Base-by-base conservation (phyloP, 2,329 filamentous ascomycete genomes). In the Corynespora cassiicola region DNA sequence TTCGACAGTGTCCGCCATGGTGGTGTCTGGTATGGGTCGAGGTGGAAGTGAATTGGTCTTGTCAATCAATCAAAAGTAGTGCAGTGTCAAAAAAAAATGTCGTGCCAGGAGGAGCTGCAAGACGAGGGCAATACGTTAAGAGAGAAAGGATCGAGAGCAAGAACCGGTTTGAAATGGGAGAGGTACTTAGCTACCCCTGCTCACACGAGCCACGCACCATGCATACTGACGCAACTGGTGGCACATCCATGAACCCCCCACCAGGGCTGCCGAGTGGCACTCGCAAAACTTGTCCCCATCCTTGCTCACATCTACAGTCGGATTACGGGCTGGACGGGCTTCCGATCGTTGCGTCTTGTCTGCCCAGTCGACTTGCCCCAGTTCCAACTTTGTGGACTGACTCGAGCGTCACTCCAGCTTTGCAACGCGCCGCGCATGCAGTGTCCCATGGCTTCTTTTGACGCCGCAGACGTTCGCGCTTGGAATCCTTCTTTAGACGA, bases 161-260 rank as follows among this genome's bases (percentile, higher is more conserved):
- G 58, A 68, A 69, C 64, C 56, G 59, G 64, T 69, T 68, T 69
- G 62, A 42, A 55, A 49, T 41, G 48, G 36, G 37, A 37, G 39
- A 52, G 53, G 56, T 56, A 56, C 53, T 53, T 54, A 45, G 36
- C 40, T 58, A 45, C 55, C 63, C 58, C 60, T 57, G 51, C 47
- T 50, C 46, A 50, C 55, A 59, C 57, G 54, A 65, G 59, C 62
- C 64, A 66, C 58, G 52, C 40, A 33, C 37, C 39, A 61, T 66
- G 65, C 64, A 62, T 39, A 38, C 57, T 68, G 65, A 68, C 62
- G 65, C 61, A 68, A 66, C 47, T 26, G 46, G 56, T 64, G 57
- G 54, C 54, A 59, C 58, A 17, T 36, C 50, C 32, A 47, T 36
- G 40, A 32, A 35, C 31, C 31, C 52, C 53, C 58, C 58, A 45